Conservation (phyloP, 768 basidiomycete species). For the Inosperma sp. region DNA sequence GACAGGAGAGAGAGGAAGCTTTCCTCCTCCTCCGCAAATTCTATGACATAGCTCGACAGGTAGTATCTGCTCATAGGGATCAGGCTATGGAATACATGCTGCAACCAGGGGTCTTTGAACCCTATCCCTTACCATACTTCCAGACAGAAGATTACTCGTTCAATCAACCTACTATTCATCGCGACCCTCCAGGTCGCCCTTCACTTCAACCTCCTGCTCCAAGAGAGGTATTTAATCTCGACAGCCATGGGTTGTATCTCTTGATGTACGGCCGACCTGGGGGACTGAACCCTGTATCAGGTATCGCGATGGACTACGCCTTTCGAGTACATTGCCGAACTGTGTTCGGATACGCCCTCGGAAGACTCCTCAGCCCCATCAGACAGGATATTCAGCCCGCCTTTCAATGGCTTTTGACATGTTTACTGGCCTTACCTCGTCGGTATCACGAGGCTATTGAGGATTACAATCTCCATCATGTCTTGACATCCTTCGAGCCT, state of each 20-base stretch:
- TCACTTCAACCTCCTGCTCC: background rate
- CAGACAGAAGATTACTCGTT: background rate
- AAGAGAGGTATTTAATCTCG: background rate
- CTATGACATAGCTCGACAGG: slow-evolving; percentile 9
- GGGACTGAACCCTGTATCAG: background rate
- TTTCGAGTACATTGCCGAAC: background rate
- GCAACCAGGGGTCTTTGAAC: background rate
- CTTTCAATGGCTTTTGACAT: background rate
- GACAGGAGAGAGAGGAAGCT: no score
- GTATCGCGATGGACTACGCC: background rate
- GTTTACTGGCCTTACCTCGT: background rate
- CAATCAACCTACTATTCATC: background rate
- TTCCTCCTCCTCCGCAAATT: slow-evolving; percentile 6
- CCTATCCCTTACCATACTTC: background rate
- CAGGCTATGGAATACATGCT: background rate
- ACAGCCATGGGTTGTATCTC: background rate
- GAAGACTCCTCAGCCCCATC: background rate
- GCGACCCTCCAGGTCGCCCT: background rate
- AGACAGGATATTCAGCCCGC: background rate
- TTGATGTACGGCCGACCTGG: background rate
- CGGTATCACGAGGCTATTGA: slow-evolving; percentile 1
- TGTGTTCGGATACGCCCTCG: background rate
- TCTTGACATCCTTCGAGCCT: background rate
- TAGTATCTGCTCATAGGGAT: background rate
- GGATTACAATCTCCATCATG: background rate